Base-by-base conservation (phyloP, 306 rosid species). In the Inga laurina region DNA sequence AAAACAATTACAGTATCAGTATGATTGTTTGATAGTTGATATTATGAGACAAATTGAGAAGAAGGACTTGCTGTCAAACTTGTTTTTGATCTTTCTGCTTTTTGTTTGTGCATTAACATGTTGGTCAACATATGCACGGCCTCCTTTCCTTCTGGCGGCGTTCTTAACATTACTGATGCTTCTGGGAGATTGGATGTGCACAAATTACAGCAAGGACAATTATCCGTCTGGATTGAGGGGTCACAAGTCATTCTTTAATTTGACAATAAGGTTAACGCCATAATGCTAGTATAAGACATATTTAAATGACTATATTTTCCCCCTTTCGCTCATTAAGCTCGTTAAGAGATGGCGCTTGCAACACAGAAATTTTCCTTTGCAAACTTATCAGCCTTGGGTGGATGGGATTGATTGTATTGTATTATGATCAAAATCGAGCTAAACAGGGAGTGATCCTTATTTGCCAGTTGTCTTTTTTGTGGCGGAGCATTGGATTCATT, bases 121-220 rank as follows among this genome's bases (percentile, higher is more conserved):
- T 24, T 89, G 97, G 97, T 88, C 93, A 90, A 97, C 91, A 88
- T 89, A 86, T 90, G 79, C 89, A 77, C 90, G 92, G 89, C 84
- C 86, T 91, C 89, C 88, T 87, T 91, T 89, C 87, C 87, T 71
- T 89, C 86, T 90, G 91, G 92, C 85, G 87, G 59, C 32, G 54
- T 27, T 65, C 41, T 64, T 49, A 39, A 68, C 62, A 16, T 30
- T 34, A 65, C 39, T 62, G 19, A 27, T 5, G 21, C 93, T 16
- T 61, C 15, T 22, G 68, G 10, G 44, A 62, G 45, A 66, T 66
- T 32, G 72, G 44, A 32, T 68, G 90, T 95, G 98, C 90, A 83
- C 93, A 79, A 93, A 90, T 85, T 95, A 95, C 92, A 89, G 88
- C 85, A 95, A 92, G 72, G 97, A 92, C 87, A 91, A 95, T 81